phyloP scores from a whole-genome alignment of 345 rosid species.

The Melaleuca quinquenervia region DNA sequence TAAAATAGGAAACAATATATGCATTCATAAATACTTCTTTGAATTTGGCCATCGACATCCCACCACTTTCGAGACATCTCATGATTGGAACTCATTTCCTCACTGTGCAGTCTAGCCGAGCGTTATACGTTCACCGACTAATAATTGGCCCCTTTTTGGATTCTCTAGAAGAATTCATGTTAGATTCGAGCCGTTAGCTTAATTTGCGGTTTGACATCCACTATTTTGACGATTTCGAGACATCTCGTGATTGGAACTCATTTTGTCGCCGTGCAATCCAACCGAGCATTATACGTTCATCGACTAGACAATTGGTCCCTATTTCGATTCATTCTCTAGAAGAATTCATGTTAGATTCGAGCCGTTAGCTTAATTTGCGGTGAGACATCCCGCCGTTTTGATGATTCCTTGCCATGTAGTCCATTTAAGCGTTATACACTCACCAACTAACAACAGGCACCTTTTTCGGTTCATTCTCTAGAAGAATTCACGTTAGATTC shows the following conservation, averaged over 20 bases:
- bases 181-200: accelerated
- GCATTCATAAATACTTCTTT: background rate
- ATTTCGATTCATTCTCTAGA: background rate
- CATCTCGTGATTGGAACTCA: background rate
- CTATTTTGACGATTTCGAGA: background rate
- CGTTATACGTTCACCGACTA: accelerated
- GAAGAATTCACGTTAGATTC: accelerated
- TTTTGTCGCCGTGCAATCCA: background rate
- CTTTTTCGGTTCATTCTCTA: background rate
- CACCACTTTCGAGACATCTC: accelerated
- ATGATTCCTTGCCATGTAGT: accelerated
- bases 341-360: accelerated
- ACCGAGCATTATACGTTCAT: accelerated
- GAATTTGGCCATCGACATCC: background rate
- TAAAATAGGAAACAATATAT: background rate
- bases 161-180: background rate
- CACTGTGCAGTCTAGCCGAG: accelerated
- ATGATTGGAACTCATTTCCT: background rate
- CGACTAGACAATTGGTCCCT: accelerated
- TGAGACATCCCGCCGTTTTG: too few relatives aligned
- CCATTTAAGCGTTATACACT: accelerated
- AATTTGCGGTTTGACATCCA: background rate
- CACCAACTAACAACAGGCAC: accelerated
- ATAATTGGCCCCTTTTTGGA: background rate
- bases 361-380: accelerated